These are phyloP conservation scores for Pleurotus sapidus DNA, from an alignment of 768 basidiomycete species.

Conservation along the genomic window DNA sequence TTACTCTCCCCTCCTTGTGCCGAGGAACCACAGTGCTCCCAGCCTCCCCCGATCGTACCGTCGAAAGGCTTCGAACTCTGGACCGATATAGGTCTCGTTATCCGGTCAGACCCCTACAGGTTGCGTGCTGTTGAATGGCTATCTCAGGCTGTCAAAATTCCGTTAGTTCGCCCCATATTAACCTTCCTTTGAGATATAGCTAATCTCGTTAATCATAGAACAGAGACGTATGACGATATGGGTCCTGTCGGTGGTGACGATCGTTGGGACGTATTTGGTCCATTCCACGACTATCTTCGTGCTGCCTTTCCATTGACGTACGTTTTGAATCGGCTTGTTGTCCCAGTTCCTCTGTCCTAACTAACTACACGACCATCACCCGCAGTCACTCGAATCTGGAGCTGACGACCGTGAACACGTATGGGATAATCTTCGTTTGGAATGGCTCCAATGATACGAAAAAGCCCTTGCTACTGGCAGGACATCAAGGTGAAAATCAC, in stretches of 20 bases:
- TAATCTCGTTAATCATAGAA: conserved; percentile 27
- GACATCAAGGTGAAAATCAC: conserved; percentile 52
- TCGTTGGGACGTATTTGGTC: conserved; percentile 51
- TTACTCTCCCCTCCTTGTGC: too few relatives aligned
- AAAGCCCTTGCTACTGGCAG: conserved; percentile 68
- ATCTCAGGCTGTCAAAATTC: conserved; percentile 29
- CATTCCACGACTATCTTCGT: conserved; percentile 54
- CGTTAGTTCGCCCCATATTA: conserved; percentile 14
- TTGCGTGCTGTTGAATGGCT: conserved; percentile 26
- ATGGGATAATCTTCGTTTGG: conserved; percentile 75
- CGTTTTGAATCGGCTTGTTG: conserved; percentile 27
- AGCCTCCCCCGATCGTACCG: conserved; percentile 13
- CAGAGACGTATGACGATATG: conserved; percentile 52
- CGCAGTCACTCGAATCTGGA: conserved; percentile 51
- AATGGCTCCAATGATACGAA: conserved; percentile 54
- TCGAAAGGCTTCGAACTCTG: conserved; percentile 22
- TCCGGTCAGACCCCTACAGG: conserved; percentile 22
- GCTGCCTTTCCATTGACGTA: conserved; percentile 58
- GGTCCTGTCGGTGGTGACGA: conserved; percentile 43
- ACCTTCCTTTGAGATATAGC: not conserved
- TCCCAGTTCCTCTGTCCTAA: not conserved
- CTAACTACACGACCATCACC: not conserved
- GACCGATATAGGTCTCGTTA: conserved; percentile 5
- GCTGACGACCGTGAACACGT: conserved; percentile 72
- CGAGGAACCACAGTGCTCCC: too few relatives aligned